Conservation (phyloP, 441 rosid genomes). For the Erysimum pusillum region DNA sequence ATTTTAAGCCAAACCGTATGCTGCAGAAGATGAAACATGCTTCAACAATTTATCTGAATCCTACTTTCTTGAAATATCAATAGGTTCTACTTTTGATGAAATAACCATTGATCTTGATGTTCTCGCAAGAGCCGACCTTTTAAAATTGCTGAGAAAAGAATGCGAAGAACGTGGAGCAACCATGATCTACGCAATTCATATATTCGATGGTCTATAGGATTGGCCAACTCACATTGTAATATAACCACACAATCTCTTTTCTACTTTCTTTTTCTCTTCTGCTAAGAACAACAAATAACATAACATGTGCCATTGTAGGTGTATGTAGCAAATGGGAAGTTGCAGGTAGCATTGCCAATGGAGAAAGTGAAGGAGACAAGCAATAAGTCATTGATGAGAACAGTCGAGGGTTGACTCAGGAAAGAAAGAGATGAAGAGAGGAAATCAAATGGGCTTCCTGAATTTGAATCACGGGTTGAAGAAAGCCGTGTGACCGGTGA, state of each 20-base stretch:
- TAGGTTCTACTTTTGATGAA: constrained; percentile 97
- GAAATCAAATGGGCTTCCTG: constrained; percentile 74
- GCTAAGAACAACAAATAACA: neutral
- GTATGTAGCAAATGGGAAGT: constrained; percentile 78
- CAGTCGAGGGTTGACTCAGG: constrained; percentile 89
- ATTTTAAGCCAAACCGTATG: neutral
- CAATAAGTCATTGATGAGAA: constrained; percentile 86
- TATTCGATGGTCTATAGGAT: constrained; percentile 88
- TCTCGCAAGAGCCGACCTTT: constrained; percentile 93
- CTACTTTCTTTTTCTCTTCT: constrained; percentile 10
- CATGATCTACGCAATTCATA: constrained; percentile 91
- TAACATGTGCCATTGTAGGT: constrained; percentile 52
- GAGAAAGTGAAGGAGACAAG: constrained; percentile 74
- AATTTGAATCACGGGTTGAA: constrained; percentile 58
- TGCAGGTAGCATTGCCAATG: constrained; percentile 85
- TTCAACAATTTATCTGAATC: neutral
- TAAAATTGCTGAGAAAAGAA: constrained; percentile 79
- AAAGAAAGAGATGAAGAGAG: constrained; percentile 88
- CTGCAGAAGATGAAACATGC: neutral
- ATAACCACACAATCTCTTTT: constrained; percentile 17
- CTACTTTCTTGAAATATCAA: neutral
- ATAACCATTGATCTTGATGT: constrained; percentile 97
- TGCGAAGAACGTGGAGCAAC: constrained; percentile 87
- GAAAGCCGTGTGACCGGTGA: constrained; percentile 86
- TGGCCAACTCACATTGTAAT: constrained; percentile 92